phyloP scores from a whole-genome alignment of 2,329 filamentous ascomycete genomes.

The Trichoderma lentiforme region DNA sequence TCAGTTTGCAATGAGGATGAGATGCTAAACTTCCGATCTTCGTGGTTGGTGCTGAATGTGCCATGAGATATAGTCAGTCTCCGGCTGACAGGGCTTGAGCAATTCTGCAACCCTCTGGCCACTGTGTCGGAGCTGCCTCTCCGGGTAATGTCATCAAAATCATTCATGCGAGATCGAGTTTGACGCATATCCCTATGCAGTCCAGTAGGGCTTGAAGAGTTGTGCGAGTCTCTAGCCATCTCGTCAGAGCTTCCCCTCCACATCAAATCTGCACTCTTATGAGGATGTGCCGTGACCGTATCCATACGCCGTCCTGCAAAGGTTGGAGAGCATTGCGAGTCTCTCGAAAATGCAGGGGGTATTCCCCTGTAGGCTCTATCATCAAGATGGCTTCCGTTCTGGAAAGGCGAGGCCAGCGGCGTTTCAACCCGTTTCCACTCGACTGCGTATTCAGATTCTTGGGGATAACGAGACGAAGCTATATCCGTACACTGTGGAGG shows the following conservation, averaged over 20 bases:
- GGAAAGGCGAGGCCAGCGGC: background rate
- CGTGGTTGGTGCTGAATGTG: constrained; percentile 42
- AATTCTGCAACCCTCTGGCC: background rate
- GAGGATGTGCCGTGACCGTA: background rate
- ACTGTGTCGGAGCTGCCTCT: background rate
- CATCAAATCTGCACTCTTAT: background rate
- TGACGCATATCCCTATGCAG: background rate
- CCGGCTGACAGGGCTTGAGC: constrained; percentile 21
- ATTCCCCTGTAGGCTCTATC: background rate
- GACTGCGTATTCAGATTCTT: background rate
- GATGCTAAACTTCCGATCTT: constrained; percentile 29
- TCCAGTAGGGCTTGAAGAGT: background rate
- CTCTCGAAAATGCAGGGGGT: background rate
- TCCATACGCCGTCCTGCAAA: background rate
- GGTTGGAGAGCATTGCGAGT: background rate
- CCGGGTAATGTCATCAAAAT: constrained; percentile 16
- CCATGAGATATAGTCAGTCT: constrained; percentile 48
- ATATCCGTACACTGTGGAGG: background rate
- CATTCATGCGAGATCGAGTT: background rate
- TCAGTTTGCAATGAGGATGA: constrained; percentile 31
- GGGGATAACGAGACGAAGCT: background rate
- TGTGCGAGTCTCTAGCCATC: background rate
- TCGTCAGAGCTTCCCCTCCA: background rate
- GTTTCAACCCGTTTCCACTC: background rate
- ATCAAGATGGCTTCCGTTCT: background rate